Evolutionary conservation across 148 eudicot genomes (phyloP).

Genomic region (Tetragonia tetragonoides): DNA sequence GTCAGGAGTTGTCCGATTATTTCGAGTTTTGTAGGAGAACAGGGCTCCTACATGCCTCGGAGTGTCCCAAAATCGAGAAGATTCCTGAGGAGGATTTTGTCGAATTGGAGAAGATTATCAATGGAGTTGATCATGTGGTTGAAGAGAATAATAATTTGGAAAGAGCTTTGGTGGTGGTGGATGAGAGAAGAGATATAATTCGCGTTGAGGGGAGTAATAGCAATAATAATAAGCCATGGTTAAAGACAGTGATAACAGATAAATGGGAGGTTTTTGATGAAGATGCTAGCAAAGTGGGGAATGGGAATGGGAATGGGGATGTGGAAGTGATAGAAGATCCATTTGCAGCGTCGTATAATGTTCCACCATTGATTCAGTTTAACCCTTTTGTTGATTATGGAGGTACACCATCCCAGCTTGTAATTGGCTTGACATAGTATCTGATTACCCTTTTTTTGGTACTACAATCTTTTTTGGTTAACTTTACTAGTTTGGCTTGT

Average conservation of each 20-base stretch:
- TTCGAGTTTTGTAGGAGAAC: constrained; percentile 50
- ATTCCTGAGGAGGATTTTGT: constrained; percentile 47
- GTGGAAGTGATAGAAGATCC: constrained; percentile 24
- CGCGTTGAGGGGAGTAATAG: not conserved
- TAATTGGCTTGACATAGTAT: constrained; percentile 24
- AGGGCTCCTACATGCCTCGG: constrained; percentile 40
- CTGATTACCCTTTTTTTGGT: not conserved
- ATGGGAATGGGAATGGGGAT: not conserved
- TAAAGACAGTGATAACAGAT: constrained; percentile 49
- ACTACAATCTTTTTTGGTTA: too few relatives aligned
- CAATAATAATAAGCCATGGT: not conserved
- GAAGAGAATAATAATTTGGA: not conserved
- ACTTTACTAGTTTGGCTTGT: too few relatives aligned
- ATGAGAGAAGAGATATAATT: not conserved
- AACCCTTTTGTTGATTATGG: constrained; percentile 29
- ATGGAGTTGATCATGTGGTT: constrained; percentile 13
- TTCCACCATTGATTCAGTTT: constrained; percentile 17
- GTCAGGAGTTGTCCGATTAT: constrained; percentile 48
- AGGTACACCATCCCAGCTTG: constrained; percentile 19
- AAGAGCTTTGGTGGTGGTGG: constrained; percentile 1
- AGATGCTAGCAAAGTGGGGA: constrained; percentile 22
- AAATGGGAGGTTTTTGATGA: constrained; percentile 73
- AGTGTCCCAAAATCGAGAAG: constrained; percentile 41
- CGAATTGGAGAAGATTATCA: constrained; percentile 49
- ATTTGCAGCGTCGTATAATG: constrained; percentile 19